Evolutionary conservation across 805 yeast species (phyloP).

Genomic region (Zygosaccharomyces pseudorouxii): DNA sequence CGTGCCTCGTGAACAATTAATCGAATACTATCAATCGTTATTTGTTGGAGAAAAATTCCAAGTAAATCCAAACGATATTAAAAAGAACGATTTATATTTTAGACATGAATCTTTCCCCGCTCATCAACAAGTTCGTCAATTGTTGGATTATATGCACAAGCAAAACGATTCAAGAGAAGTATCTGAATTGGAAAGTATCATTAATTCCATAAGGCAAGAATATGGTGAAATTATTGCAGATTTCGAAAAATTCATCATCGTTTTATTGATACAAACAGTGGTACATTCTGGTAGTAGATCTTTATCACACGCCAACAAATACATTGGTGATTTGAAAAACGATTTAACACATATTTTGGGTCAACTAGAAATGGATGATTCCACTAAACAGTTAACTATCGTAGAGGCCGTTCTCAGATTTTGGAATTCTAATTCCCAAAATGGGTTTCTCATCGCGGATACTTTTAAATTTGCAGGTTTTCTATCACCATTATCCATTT

Average conservation of each 20-base stretch:
- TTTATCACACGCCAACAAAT: constrained; percentile 65
- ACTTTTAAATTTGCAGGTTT: constrained; percentile 46
- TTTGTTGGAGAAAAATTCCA: constrained; percentile 17
- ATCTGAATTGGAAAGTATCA: constrained; percentile 29
- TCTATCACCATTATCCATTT: constrained; percentile 39
- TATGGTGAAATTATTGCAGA: constrained; percentile 32
- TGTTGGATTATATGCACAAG: constrained; percentile 39
- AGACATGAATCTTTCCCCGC: constrained; percentile 38
- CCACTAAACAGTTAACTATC: constrained; percentile 40
- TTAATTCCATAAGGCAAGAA: constrained; percentile 32
- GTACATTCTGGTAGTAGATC: constrained; percentile 87
- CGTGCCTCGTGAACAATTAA: constrained; percentile 34
- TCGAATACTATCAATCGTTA: constrained; percentile 37
- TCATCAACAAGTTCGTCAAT: constrained; percentile 34
- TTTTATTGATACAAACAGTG: constrained; percentile 62
- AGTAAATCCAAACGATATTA: constrained; percentile 31
- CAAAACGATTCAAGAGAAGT: constrained; percentile 30
- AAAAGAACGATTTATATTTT: constrained; percentile 38
- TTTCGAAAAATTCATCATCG: constrained; percentile 46
- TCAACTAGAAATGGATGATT: constrained; percentile 28
- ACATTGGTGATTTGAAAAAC: constrained; percentile 41
- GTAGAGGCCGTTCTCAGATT: constrained; percentile 54
- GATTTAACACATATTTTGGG: constrained; percentile 36
- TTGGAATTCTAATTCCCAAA: constrained; percentile 64
- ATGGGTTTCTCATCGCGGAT: constrained; percentile 56